Evolutionary conservation across 495 filamentous ascomycete genomes (phyloP).

Genomic region (Neurospora sp.): DNA sequence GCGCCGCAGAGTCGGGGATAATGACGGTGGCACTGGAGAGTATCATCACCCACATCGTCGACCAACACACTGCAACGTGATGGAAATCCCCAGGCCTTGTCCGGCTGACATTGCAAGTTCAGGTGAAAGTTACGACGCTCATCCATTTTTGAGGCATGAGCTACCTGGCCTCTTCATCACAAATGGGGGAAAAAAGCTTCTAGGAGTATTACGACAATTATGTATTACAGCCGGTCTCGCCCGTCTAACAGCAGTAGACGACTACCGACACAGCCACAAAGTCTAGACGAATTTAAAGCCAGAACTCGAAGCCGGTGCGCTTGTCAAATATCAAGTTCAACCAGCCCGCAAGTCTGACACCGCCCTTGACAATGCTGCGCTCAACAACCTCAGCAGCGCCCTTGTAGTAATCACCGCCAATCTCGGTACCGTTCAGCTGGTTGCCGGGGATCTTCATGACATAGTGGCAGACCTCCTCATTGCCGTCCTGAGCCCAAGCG

Average conservation of each 20-base stretch:
- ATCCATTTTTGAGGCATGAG: not conserved
- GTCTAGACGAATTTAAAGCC: not conserved
- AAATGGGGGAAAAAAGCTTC: not conserved
- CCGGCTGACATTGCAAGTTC: not conserved
- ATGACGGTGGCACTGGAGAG: not conserved
- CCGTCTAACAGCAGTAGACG: not conserved
- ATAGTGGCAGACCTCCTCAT: constrained; percentile 44
- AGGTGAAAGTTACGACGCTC: not conserved
- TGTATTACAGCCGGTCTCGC: not conserved
- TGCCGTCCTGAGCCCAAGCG: constrained; percentile 48
- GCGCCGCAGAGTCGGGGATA: not conserved
- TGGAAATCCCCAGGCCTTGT: not conserved
- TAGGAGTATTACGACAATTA: not conserved
- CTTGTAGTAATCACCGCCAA: constrained; percentile 43
- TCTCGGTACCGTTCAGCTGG: constrained; percentile 39
- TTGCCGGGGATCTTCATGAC: constrained; percentile 40
- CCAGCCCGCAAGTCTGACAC: constrained; percentile 33
- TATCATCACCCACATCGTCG: too few relatives aligned
- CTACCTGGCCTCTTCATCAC: not conserved
- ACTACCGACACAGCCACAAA: not conserved
- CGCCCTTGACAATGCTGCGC: constrained; percentile 55
- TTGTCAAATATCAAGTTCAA: constrained; percentile 16
- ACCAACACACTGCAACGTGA: too few relatives aligned
- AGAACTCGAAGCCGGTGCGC: not conserved
- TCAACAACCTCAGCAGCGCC: constrained; percentile 43